phyloP scores from a whole-genome alignment of 768 basidiomycete genomes.

The Suillus subaureus region DNA sequence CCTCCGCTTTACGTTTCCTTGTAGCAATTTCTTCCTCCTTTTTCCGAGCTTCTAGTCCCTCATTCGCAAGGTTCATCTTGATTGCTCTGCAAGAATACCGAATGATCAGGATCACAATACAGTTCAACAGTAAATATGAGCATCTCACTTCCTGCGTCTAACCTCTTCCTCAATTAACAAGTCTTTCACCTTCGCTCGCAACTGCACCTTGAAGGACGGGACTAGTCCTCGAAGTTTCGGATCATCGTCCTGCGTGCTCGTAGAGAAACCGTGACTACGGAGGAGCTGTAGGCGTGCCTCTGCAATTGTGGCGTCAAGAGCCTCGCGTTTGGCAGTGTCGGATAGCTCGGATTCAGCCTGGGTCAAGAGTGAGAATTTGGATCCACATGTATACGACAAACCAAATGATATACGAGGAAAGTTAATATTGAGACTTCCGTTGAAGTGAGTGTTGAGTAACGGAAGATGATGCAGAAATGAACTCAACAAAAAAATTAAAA shows the following conservation, averaged over 20 bases:
- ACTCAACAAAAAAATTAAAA: neutral
- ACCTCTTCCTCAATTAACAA: conserved; percentile 90
- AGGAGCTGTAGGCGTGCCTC: conserved; percentile 74
- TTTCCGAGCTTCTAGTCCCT: conserved; percentile 90
- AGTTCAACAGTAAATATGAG: neutral
- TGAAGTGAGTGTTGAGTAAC: neutral
- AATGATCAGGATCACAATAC: conserved; percentile 9
- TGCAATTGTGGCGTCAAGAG: conserved; percentile 77
- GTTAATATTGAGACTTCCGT: neutral
- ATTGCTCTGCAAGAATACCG: conserved; percentile 58
- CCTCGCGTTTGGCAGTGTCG: conserved; percentile 77
- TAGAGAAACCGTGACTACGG: conserved; percentile 61
- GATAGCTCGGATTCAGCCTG: conserved; percentile 86
- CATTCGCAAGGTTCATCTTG: conserved; percentile 90
- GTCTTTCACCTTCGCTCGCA: conserved; percentile 77
- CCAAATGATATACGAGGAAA: neutral
- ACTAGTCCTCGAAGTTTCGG: conserved; percentile 35
- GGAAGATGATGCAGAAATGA: neutral
- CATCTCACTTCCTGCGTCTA: conserved; percentile 73
- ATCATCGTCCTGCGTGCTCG: conserved; percentile 60
- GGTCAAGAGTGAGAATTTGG: neutral
- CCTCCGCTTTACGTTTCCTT: conserved; percentile 86
- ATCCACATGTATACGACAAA: neutral
- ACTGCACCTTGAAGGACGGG: conserved; percentile 67
- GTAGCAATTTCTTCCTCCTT: conserved; percentile 82